phyloP scores from a whole-genome alignment of 169 alveolate genomes.

The Cystoisospora suis region DNA sequence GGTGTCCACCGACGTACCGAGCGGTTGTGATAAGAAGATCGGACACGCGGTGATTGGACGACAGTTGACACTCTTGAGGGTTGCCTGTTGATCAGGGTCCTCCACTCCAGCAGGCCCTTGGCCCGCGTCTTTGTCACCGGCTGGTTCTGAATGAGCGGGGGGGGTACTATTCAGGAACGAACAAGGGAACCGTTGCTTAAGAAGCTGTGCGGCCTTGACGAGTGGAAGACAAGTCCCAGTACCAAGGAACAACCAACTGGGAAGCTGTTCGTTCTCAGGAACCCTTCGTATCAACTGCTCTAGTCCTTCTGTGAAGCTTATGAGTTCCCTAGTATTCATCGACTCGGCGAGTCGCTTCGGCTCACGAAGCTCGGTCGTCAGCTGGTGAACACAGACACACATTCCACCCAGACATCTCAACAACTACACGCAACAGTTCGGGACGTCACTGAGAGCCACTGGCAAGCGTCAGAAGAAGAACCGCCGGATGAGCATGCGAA shows the following conservation, averaged over 20 bases:
- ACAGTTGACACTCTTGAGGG: background rate
- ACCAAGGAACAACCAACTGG: conserved; percentile 26
- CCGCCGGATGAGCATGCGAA: no score
- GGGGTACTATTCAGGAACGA: no score
- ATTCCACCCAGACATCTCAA: no score
- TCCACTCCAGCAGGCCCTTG: no score
- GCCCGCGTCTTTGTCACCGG: no score
- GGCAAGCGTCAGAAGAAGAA: no score
- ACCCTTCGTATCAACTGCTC: background rate
- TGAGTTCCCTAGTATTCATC: background rate
- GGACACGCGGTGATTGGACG: conserved; percentile 8
- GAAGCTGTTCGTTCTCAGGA: background rate
- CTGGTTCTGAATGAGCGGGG: no score
- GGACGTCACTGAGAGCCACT: no score
- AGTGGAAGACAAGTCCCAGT: conserved; percentile 16
- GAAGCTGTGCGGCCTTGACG: background rate
- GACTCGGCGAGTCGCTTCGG: conserved; percentile 1
- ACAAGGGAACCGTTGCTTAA: background rate
- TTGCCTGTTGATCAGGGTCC: no score
- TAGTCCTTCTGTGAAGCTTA: background rate
- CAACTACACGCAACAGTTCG: no score
- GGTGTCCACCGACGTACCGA: no score
- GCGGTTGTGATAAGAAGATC: background rate
- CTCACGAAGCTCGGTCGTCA: conserved; percentile 5
- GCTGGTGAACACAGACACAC: no score